phyloP scores from a whole-genome alignment of 2,329 filamentous ascomycete genomes.

The Cladosporium oxysporum region DNA sequence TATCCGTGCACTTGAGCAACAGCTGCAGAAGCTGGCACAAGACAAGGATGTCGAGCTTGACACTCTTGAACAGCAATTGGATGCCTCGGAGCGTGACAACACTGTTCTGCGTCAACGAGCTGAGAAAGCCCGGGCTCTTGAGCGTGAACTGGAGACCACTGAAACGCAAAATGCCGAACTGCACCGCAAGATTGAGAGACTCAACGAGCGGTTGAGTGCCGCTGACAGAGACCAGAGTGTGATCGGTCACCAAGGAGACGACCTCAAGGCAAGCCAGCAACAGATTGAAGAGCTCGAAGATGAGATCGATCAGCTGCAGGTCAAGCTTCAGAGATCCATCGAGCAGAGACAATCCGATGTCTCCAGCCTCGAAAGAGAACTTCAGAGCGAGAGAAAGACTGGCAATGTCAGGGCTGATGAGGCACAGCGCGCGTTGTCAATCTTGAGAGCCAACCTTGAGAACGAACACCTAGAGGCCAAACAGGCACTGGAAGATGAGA shows the following conservation, averaged over 20 bases:
- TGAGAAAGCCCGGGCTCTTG: slow-evolving; percentile 32
- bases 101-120: slow-evolving; percentile 22
- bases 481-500: slow-evolving; percentile 59
- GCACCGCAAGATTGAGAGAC: slow-evolving; percentile 29
- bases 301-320: slow-evolving; percentile 44
- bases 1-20: slow-evolving; percentile 36
- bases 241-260: slow-evolving; percentile 31
- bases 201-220: slow-evolving; percentile 26
- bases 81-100: slow-evolving; percentile 28
- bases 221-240: slow-evolving; percentile 34
- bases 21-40: slow-evolving; percentile 36
- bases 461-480: slow-evolving; percentile 34
- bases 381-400: slow-evolving; percentile 36
- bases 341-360: slow-evolving; percentile 39
- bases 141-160: slow-evolving; percentile 36
- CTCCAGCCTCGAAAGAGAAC: slow-evolving; percentile 45
- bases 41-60: slow-evolving; percentile 41
- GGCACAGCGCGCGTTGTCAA: slow-evolving; percentile 46
- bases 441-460: slow-evolving; percentile 54
- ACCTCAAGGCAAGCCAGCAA: slow-evolving; percentile 26
- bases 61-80: slow-evolving; percentile 32
- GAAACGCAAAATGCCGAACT: slow-evolving; percentile 36
- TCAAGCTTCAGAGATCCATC: slow-evolving; percentile 38
- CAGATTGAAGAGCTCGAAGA: slow-evolving; percentile 41
- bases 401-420: slow-evolving; percentile 30